These are phyloP conservation scores for Cladorrhinum samala DNA, from an alignment of 495 filamentous ascomycete genomes.

Conservation along the genomic window DNA sequence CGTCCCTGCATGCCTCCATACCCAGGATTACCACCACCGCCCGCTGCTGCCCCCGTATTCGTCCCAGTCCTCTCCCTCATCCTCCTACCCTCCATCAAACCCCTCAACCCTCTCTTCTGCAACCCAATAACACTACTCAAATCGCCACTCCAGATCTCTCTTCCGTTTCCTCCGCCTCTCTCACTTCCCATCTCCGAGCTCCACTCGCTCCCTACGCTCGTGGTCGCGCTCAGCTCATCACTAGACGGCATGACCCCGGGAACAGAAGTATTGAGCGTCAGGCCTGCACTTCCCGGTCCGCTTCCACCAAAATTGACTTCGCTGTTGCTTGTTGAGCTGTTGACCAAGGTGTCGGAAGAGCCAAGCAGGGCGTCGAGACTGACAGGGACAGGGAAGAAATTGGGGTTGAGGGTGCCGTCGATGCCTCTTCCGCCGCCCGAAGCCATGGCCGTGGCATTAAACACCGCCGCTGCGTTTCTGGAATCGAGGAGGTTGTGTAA, in stretches of 20 bases:
- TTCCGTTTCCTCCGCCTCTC: conserved; percentile 17
- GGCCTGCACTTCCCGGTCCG: conserved; percentile 16
- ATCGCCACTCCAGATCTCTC: conserved; percentile 75
- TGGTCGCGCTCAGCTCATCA: conserved; percentile 46
- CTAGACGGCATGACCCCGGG: conserved; percentile 30
- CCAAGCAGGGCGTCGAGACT: conserved; percentile 22
- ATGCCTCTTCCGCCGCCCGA: conserved; percentile 82
- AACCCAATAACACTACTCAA: conserved; percentile 90
- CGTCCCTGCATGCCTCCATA: conserved; percentile 7
- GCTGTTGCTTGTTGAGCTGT: conserved; percentile 12
- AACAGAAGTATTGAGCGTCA: conserved; percentile 37
- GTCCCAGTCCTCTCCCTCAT: conserved; percentile 61
- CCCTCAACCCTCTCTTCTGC: conserved; percentile 87
- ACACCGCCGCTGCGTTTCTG: conserved; percentile 90
- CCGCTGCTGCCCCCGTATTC: background rate
- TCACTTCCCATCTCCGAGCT: conserved; percentile 36
- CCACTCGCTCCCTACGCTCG: conserved; percentile 44
- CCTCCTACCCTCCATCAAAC: conserved; percentile 89
- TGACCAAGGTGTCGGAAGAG: conserved; percentile 24
- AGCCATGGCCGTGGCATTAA: conserved; percentile 98
- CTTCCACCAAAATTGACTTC: conserved; percentile 7
- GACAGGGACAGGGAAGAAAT: conserved; percentile 34
- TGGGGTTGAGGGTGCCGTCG: conserved; percentile 43
- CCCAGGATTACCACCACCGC: background rate
- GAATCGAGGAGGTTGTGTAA: conserved; percentile 87